Evolutionary conservation across 2,329 filamentous ascomycete species (phyloP).

Genomic region (Dothistroma septosporum): DNA sequence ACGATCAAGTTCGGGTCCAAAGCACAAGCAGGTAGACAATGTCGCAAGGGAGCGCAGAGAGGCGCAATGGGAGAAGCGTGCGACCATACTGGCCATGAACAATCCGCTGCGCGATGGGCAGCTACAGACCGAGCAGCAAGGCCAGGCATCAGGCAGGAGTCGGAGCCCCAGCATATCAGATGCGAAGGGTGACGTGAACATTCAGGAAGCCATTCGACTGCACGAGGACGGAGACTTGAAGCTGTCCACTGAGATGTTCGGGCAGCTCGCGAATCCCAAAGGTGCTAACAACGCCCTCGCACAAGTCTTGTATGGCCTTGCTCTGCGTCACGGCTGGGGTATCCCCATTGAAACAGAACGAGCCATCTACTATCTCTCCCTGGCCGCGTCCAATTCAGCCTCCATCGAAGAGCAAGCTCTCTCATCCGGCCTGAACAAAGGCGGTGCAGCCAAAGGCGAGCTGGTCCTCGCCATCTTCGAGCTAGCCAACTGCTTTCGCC

Average conservation of each 20-base stretch:
- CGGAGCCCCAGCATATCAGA: slow-evolving; percentile 38
- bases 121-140: slow-evolving; percentile 14
- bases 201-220: slow-evolving; percentile 91
- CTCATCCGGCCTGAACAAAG: slow-evolving; percentile 82
- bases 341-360: slow-evolving; percentile 66
- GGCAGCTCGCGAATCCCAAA: slow-evolving; percentile 71
- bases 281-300: slow-evolving; percentile 89
- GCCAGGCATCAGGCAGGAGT: slow-evolving; percentile 16
- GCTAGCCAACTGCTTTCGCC: slow-evolving; percentile 83
- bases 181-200: slow-evolving; percentile 53
- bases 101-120: slow-evolving; percentile 40
- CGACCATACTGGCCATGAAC: slow-evolving; percentile 73
- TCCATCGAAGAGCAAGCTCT: slow-evolving; percentile 81
- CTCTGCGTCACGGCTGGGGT: slow-evolving; percentile 92
- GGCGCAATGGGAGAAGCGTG: slow-evolving; percentile 85
- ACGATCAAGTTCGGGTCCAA: slow-evolving; percentile 15
- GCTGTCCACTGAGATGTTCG: slow-evolving; percentile 80
- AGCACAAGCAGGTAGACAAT: slow-evolving; percentile 35
- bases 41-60: slow-evolving; percentile 52
- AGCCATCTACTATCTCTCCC: slow-evolving; percentile 79
- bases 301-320: slow-evolving; percentile 92
- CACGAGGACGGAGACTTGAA: slow-evolving; percentile 81
- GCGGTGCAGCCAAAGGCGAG: slow-evolving; percentile 92
- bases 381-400: slow-evolving; percentile 86
- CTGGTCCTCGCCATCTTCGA: slow-evolving; percentile 91